Evolutionary conservation across 2,329 filamentous ascomycete genomes (phyloP).

Genomic region (Stachybotrys chartarum): DNA sequence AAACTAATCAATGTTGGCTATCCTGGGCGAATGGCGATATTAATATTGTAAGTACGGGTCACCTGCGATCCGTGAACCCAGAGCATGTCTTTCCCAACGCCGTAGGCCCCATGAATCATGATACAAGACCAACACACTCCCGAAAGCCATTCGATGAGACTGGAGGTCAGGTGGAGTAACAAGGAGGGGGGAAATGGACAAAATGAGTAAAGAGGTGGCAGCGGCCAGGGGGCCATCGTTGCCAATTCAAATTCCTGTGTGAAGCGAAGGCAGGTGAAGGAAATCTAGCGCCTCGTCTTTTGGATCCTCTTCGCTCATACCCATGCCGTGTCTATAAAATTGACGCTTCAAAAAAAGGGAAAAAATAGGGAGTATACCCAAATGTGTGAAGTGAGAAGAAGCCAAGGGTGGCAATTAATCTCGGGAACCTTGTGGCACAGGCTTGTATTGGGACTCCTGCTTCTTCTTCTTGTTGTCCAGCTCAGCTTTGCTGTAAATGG

Average conservation of each 20-base stretch:
- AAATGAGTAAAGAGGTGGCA: background rate
- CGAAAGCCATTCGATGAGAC: background rate
- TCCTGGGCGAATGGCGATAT: background rate
- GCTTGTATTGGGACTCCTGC: slow-evolving; percentile 24
- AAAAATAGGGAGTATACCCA: slow-evolving; percentile 9
- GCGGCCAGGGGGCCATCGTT: background rate
- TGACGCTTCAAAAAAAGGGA: slow-evolving; percentile 11
- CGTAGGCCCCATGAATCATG: background rate
- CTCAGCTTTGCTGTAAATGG: slow-evolving; percentile 51
- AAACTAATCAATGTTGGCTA: background rate
- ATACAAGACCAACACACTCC: background rate
- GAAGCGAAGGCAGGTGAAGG: background rate
- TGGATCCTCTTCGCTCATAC: background rate
- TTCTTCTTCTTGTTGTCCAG: slow-evolving; percentile 37
- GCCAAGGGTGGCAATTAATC: background rate
- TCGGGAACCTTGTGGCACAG: slow-evolving; percentile 23
- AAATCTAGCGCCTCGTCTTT: background rate
- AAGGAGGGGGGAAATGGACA: background rate
- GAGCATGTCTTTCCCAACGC: background rate
- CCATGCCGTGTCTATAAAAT: slow-evolving; percentile 1
- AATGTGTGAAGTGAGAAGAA: background rate
- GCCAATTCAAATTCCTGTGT: background rate
- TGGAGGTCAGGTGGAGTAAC: background rate
- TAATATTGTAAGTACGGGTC: background rate
- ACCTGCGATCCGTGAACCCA: background rate